phyloP scores from a whole-genome alignment of 345 rosid genomes.

The Durio zibethinus region DNA sequence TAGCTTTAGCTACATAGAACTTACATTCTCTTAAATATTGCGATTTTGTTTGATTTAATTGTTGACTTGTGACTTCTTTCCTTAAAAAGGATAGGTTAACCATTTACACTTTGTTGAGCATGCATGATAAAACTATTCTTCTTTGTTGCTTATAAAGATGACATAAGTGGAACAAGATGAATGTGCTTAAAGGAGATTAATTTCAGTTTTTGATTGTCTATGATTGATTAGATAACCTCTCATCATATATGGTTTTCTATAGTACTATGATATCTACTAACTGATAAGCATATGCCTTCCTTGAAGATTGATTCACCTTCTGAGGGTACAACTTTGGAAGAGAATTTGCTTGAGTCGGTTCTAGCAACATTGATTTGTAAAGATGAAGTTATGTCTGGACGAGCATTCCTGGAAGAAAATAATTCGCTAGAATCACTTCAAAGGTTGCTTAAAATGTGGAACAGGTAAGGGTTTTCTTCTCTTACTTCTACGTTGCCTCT shows the following conservation, averaged over 20 bases:
- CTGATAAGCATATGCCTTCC: neutral
- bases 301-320: slow-evolving; percentile 33
- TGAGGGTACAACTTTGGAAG: slow-evolving; percentile 34
- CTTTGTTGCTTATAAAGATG: neutral
- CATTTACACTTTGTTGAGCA: neutral
- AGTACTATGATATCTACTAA: neutral
- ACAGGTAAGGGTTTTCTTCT: slow-evolving; percentile 29
- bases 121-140: neutral
- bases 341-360: slow-evolving; percentile 42
- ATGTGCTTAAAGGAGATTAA: neutral
- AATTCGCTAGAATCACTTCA: slow-evolving; percentile 38
- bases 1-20: neutral
- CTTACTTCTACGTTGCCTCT: neutral
- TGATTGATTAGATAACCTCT: neutral
- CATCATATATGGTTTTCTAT: neutral
- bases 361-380: slow-evolving; percentile 31
- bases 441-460: slow-evolving; percentile 48
- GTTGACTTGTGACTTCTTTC: neutral
- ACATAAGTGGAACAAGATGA: neutral
- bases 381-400: slow-evolving; percentile 41
- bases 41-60: neutral
- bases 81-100: neutral
- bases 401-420: slow-evolving; percentile 50
- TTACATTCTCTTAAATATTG: neutral
- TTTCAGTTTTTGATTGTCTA: neutral